These are phyloP conservation scores for Cercophora samala DNA, from an alignment of 495 filamentous ascomycete species.

Conservation along the genomic window DNA sequence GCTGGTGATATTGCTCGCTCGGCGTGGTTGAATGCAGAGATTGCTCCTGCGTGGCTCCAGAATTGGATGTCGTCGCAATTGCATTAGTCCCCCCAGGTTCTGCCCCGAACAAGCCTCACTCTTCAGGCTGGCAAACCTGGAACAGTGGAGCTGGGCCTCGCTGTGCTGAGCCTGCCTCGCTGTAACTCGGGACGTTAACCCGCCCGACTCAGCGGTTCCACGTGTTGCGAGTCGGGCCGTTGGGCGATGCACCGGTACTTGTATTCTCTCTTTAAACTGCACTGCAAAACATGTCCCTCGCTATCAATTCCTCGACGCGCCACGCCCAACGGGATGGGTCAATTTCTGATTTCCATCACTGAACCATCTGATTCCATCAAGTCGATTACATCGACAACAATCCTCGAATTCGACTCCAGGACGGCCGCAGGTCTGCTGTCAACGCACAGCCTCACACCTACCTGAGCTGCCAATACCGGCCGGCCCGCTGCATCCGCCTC, in stretches of 20 bases:
- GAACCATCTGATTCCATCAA: not conserved
- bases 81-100: constrained; percentile 15
- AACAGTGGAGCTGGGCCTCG: constrained; percentile 9
- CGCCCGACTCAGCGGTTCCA: constrained; percentile 9
- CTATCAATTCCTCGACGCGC: not conserved
- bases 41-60: constrained; percentile 19
- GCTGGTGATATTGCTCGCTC: not conserved
- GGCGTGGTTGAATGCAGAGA: constrained; percentile 20
- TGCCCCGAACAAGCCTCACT: constrained; percentile 7
- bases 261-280: not conserved
- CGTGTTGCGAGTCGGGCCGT: constrained; percentile 9
- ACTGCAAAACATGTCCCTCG: not conserved
- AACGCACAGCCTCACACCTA: not conserved
- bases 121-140: constrained; percentile 13
- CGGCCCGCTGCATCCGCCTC: not conserved
- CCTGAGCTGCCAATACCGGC: not conserved
- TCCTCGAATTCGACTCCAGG: not conserved
- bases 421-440: constrained; percentile 13
- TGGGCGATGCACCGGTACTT: constrained; percentile 4
- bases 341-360: not conserved
- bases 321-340: not conserved
- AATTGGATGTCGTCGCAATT: constrained; percentile 21
- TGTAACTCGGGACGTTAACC: constrained; percentile 10
- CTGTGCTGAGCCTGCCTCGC: not conserved
- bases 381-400: not conserved